These are phyloP conservation scores for Dacryopinax primogenitus DNA, from an alignment of 768 basidiomycete genomes.

Conservation along the genomic window DNA sequence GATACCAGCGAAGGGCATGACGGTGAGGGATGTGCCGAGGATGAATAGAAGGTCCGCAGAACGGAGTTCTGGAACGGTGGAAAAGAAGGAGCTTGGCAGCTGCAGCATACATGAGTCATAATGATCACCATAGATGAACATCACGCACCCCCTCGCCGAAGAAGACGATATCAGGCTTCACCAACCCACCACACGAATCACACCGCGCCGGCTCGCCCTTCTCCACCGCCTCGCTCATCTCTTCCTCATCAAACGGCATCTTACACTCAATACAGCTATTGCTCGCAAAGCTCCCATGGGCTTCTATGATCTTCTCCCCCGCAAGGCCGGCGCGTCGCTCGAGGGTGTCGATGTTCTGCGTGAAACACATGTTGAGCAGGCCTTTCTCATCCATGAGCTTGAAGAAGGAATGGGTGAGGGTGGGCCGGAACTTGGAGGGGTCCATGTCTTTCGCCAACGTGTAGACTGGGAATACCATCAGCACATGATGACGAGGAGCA, in stretches of 20 bases:
- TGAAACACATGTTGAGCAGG: conserved; percentile 65
- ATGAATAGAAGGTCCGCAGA: conserved; percentile 79
- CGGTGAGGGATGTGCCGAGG: conserved; percentile 79
- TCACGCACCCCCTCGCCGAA: conserved; percentile 63
- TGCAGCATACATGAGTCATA: conserved; percentile 22
- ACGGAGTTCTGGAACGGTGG: conserved; percentile 38
- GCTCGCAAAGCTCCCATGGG: conserved; percentile 87
- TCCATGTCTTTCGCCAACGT: conserved; percentile 86
- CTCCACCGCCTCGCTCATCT: conserved; percentile 53
- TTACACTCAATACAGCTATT: conserved; percentile 74
- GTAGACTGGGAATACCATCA: conserved; percentile 43
- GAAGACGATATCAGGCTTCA: conserved; percentile 93
- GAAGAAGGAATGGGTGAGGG: conserved; percentile 81
- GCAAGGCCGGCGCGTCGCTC: conserved; percentile 75
- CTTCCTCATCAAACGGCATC: conserved; percentile 43
- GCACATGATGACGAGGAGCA: background rate
- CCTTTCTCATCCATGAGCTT: conserved; percentile 57
- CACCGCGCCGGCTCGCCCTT: conserved; percentile 59
- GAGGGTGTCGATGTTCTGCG: conserved; percentile 84
- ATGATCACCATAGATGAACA: background rate
- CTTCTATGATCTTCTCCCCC: conserved; percentile 66
- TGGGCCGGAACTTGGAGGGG: conserved; percentile 81
- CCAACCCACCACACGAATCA: conserved; percentile 48
- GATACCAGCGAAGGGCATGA: conserved; percentile 78
- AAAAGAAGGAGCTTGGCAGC: conserved; percentile 63